Evolutionary conservation across 2,329 filamentous ascomycete species (phyloP).

Genomic region (Colletotrichum liriopes): DNA sequence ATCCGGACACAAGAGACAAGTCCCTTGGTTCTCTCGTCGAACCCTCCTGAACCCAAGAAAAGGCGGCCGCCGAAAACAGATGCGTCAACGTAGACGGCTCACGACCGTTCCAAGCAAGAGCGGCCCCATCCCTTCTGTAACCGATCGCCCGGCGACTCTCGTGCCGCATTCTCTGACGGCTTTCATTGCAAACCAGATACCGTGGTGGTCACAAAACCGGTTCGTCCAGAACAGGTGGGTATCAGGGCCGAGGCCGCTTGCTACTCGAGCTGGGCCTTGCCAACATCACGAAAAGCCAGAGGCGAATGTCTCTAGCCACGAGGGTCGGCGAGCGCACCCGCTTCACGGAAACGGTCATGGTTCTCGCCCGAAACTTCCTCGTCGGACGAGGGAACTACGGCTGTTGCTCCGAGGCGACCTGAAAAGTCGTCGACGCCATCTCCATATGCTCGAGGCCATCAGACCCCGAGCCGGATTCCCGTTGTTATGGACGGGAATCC

Average conservation of each 20-base stretch:
- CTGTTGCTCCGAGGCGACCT: background rate
- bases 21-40: background rate
- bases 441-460: background rate
- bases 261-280: background rate
- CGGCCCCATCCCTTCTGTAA: background rate
- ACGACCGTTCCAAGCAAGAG: background rate
- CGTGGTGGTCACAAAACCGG: background rate
- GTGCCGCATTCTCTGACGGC: background rate
- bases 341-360: background rate
- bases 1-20: background rate
- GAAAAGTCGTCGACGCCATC: background rate
- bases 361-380: background rate
- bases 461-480: no score
- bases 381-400: background rate
- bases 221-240: background rate
- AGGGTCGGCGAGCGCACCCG: background rate
- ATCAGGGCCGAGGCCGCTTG: background rate
- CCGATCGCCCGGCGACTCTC: no score
- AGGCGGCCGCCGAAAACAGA: background rate
- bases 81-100: background rate
- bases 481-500: background rate
- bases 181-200: background rate
- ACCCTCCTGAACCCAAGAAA: background rate
- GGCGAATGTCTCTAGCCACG: background rate
- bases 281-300: background rate